These are phyloP conservation scores for Camelina neglecta DNA, from an alignment of 345 rosid genomes.

Conservation along the genomic window DNA sequence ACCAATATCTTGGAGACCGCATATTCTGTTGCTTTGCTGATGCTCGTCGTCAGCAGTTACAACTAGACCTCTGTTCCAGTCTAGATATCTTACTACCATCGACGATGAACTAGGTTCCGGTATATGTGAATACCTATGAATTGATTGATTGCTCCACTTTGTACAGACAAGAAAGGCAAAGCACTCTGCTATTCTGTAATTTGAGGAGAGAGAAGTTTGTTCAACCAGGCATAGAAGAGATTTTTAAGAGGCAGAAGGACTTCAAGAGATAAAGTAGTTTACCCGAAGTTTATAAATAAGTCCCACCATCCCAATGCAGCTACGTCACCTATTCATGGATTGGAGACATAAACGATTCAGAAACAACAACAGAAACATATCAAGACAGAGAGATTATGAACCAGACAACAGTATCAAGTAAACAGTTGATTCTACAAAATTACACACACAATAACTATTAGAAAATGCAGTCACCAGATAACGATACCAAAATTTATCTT, in stretches of 20 bases:
- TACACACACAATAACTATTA: neutral
- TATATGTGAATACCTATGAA: slow-evolving; percentile 64
- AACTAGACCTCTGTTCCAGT: slow-evolving; percentile 73
- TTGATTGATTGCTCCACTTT: slow-evolving; percentile 87
- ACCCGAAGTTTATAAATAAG: slow-evolving; percentile 88
- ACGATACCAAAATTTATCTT: neutral
- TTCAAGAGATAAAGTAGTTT: slow-evolving; percentile 36
- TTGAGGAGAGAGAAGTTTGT: slow-evolving; percentile 26
- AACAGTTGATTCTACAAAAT: neutral
- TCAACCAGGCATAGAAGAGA: neutral
- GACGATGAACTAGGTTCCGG: slow-evolving; percentile 66
- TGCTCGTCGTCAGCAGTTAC: slow-evolving; percentile 64
- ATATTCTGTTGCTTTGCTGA: slow-evolving; percentile 55
- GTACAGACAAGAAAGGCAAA: slow-evolving; percentile 93
- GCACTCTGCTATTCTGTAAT: slow-evolving; percentile 85
- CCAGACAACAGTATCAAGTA: slow-evolving; percentile 13
- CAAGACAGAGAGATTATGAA: neutral
- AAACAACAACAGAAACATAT: neutral
- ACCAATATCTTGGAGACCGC: slow-evolving; percentile 81
- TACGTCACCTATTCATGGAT: slow-evolving; percentile 68
- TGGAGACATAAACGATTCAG: slow-evolving; percentile 22
- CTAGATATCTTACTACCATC: slow-evolving; percentile 58
- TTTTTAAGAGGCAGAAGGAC: neutral
- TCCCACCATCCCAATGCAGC: slow-evolving; percentile 96
- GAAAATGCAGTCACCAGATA: neutral